phyloP scores from a whole-genome alignment of 345 rosid species.

The Eutrema yunnanense region DNA sequence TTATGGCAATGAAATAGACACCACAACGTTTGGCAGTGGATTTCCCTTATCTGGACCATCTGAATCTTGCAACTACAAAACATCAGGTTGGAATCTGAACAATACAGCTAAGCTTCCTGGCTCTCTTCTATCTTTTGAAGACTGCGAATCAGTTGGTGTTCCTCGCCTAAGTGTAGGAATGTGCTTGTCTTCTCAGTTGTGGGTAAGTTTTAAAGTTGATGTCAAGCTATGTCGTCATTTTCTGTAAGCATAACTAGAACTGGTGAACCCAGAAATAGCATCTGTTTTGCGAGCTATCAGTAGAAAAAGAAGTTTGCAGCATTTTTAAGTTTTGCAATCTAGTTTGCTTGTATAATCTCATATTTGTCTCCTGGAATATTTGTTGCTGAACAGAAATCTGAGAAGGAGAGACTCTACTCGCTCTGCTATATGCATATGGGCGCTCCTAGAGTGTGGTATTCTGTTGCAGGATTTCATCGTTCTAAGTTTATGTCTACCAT shows the following conservation, averaged over 20 bases:
- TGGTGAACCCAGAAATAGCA: background rate
- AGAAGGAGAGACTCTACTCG: slow-evolving; percentile 58
- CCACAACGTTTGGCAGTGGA: slow-evolving; percentile 56
- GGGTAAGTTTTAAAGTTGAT: slow-evolving; percentile 48
- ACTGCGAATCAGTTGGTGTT: slow-evolving; percentile 31
- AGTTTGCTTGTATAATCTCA: slow-evolving; percentile 12
- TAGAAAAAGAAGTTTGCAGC: background rate
- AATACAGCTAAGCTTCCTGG: slow-evolving; percentile 50
- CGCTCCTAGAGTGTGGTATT: slow-evolving; percentile 62
- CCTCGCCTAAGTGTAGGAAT: slow-evolving; percentile 65
- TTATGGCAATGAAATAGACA: slow-evolving; percentile 42
- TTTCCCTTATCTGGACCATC: slow-evolving; percentile 40
- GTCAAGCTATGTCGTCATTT: background rate
- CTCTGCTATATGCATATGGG: slow-evolving; percentile 65
- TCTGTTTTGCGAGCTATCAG: background rate
- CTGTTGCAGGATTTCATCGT: slow-evolving; percentile 41
- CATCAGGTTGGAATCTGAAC: slow-evolving; percentile 75
- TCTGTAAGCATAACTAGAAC: background rate
- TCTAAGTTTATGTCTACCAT: slow-evolving; percentile 34
- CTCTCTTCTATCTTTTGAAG: slow-evolving; percentile 66
- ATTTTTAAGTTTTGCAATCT: background rate
- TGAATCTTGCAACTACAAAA: slow-evolving; percentile 26
- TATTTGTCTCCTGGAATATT: slow-evolving; percentile 10
- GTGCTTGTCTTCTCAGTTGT: slow-evolving; percentile 54
- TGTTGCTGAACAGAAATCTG: slow-evolving; percentile 49